A percentile compares a stretch with the other conserved stretches of the same genome.
phyloP scores from a whole-genome alignment of 2,329 filamentous ascomycete species.

The Torrubiellomyces zombiae region DNA sequence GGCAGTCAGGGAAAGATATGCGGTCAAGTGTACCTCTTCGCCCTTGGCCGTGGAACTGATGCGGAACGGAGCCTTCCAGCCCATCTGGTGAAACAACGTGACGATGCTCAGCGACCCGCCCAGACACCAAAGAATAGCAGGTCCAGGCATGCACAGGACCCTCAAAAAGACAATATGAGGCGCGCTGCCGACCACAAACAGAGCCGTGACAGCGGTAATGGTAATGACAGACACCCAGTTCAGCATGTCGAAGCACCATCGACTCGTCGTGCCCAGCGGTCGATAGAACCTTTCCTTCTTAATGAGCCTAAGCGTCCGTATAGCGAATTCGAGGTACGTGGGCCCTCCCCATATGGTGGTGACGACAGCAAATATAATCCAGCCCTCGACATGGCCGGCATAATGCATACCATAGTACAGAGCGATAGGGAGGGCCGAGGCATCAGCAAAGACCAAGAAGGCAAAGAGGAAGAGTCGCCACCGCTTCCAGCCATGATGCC shows the following conservation, averaged over 20 bases:
- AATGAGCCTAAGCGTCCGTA: constrained; percentile 30
- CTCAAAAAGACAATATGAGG: constrained; percentile 32
- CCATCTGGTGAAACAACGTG: constrained; percentile 16
- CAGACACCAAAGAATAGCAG: constrained; percentile 31
- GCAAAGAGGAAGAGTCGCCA: constrained; percentile 29
- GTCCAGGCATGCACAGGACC: constrained; percentile 32
- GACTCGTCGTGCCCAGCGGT: constrained; percentile 26
- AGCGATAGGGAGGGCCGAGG: constrained; percentile 27
- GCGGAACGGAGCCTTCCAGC: constrained; percentile 36
- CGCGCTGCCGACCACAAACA: constrained; percentile 33
- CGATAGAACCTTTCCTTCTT: constrained; percentile 31
- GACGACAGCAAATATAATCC: constrained; percentile 32
- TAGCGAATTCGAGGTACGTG: constrained; percentile 35
- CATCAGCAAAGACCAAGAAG: constrained; percentile 29
- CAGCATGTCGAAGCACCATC: constrained; percentile 33
- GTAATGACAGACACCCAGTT: constrained; percentile 28
- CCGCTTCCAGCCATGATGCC: constrained; percentile 21
- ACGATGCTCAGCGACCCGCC: constrained; percentile 24
- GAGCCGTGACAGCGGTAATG: constrained; percentile 30
- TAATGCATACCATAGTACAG: constrained; percentile 34
- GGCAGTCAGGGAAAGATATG: background rate
- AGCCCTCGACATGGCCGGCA: constrained; percentile 19
- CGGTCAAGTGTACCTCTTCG: constrained; percentile 13
- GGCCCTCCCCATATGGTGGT: constrained; percentile 38
- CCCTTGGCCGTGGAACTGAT: constrained; percentile 48